Percentiles rank a stretch among this genome's conserved stretches.
Conservation (phyloP, 805 yeast species). For the Maudiozyma saulgeensis region DNA sequence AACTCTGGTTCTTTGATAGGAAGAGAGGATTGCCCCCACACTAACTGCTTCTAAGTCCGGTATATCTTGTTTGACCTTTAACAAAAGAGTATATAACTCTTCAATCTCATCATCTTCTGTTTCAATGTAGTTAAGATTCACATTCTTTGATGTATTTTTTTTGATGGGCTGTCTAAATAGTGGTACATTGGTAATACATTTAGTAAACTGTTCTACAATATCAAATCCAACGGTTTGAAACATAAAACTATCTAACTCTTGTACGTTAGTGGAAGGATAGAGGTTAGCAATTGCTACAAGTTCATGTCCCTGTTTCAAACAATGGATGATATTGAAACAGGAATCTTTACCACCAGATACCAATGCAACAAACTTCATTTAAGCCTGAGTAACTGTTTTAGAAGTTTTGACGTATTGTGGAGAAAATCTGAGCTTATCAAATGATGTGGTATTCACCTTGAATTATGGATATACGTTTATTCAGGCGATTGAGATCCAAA, state of each 20-base stretch:
- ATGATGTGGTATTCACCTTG: background rate
- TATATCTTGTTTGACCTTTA: constrained; percentile 38
- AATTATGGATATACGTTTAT: no score
- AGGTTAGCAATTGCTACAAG: constrained; percentile 78
- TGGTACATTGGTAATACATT: constrained; percentile 65
- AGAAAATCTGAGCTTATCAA: no score
- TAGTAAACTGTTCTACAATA: constrained; percentile 51
- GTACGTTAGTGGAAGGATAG: constrained; percentile 46
- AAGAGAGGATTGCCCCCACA: constrained; percentile 91
- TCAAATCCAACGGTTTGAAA: constrained; percentile 96
- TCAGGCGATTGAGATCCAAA: no score
- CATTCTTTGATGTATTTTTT: constrained; percentile 52
- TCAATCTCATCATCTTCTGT: constrained; percentile 81
- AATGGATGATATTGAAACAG: constrained; percentile 78
- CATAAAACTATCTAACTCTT: constrained; percentile 91
- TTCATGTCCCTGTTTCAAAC: constrained; percentile 78
- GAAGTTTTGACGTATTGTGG: background rate
- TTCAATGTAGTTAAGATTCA: constrained; percentile 55
- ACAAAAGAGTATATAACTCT: constrained; percentile 53
- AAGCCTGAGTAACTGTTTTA: background rate
- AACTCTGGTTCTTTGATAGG: constrained; percentile 90
- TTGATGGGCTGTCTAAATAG: constrained; percentile 57
- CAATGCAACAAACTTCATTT: constrained; percentile 85
- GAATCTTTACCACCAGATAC: constrained; percentile 97
- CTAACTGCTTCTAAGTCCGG: constrained; percentile 81